Base-by-base conservation (phyloP, 768 basidiomycete genomes). In the Hericium alpestre region DNA sequence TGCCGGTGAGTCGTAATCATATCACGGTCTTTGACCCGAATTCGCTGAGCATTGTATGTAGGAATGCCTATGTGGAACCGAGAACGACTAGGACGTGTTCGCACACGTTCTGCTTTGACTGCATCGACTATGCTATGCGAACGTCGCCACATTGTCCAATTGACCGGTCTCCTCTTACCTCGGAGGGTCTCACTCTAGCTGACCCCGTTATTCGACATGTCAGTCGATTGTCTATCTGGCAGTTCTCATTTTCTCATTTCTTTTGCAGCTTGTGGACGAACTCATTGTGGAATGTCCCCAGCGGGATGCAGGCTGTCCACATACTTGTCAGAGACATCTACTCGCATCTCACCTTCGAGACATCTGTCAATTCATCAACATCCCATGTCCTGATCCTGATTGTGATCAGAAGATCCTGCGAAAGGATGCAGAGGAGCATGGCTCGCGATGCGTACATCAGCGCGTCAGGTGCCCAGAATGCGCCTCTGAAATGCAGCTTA, bases 51-150 rank as follows among this genome's bases (percentile, higher is more conserved):
- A 15, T 11, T 11, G 20, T 3, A 23, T 18, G 40, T 32, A 86
- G 85, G 22, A 75, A 76, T 56, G 88, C 90, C 2, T 93, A 93
- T 65, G 71, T 81, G 8, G 80, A 90, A 32, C 93, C 92, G 9
- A 78, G 77, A 1, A 87, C 87, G 0, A 84, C 89, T 0, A 77
- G 71, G 41, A 81, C 84, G 8, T 94, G 93, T 63, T 75, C 79
- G 58, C 93, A 92, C 66, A 94, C 90, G 0, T 94, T 94, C 68
- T 95, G 93, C 68, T 70, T 71, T n/a, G 84, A 82, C 32, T 95
- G 93, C 65, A 88, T 93, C 58, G 63, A 72, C n/a, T 74, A 76
- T 52, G 87, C 92, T 0, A 76, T 94, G 3, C 67, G 70, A 12
- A 79, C 87, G 58, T 81, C 83, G 7, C 73, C 78, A 0, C 83